Conservation (phyloP, 495 filamentous ascomycete species). For the Penicillium chermesinum region DNA sequence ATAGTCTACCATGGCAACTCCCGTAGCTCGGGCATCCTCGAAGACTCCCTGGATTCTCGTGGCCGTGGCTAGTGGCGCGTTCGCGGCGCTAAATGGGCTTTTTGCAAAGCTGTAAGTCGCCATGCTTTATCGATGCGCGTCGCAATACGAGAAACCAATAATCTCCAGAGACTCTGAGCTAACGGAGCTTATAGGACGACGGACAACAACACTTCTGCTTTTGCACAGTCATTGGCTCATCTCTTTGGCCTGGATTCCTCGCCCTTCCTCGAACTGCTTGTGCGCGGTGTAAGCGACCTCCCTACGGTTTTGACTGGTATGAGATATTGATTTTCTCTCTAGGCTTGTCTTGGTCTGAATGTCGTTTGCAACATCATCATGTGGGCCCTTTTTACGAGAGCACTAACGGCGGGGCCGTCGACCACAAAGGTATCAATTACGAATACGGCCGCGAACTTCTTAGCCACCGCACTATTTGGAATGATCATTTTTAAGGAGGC, state of each 20-base stretch:
- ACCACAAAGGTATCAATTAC: slow-evolving; percentile 89
- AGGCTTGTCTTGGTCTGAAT: slow-evolving; percentile 87
- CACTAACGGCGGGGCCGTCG: slow-evolving; percentile 73
- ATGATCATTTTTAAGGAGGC: slow-evolving; percentile 66
- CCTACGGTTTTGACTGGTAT: too few relatives aligned
- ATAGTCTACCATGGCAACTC: slow-evolving; percentile 10
- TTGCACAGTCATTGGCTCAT: slow-evolving; percentile 59
- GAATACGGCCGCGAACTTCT: slow-evolving; percentile 90
- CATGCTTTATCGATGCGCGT: background rate
- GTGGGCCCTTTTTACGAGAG: slow-evolving; percentile 84
- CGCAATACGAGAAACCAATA: background rate
- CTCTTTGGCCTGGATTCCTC: slow-evolving; percentile 47
- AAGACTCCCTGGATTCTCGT: slow-evolving; percentile 66
- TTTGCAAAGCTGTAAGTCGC: slow-evolving; percentile 85
- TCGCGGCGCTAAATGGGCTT: slow-evolving; percentile 89
- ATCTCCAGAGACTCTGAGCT: background rate
- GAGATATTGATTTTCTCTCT: slow-evolving; percentile 1
- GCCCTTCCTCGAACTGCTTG: slow-evolving; percentile 57
- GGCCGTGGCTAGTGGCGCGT: slow-evolving; percentile 78
- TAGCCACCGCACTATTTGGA: slow-evolving; percentile 83
- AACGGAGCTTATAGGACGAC: slow-evolving; percentile 60
- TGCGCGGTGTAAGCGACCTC: slow-evolving; percentile 65
- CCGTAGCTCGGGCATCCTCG: slow-evolving; percentile 7
- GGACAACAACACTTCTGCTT: slow-evolving; percentile 68
- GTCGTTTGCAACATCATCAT: slow-evolving; percentile 86